Evolutionary conservation across 768 basidiomycete genomes (phyloP).

Genomic region (Macrocybe gigantea): DNA sequence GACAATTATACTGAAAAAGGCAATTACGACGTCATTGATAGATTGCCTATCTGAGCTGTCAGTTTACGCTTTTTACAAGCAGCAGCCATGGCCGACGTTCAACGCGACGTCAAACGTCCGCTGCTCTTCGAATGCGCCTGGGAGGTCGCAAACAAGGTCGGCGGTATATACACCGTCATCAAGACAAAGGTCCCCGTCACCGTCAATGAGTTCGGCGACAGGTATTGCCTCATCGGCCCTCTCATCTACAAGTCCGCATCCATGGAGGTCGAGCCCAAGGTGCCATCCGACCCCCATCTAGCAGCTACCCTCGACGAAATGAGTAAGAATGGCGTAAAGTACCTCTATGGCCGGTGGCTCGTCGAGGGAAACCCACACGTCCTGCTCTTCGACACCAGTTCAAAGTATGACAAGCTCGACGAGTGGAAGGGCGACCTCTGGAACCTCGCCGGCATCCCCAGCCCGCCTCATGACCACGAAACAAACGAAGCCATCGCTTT

Average conservation of each 20-base stretch:
- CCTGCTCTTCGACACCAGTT: conserved; percentile 92
- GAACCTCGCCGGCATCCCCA: conserved; percentile 97
- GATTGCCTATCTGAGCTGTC: conserved; percentile 4
- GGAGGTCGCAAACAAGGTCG: conserved; percentile 99
- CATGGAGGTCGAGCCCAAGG: conserved; percentile 96
- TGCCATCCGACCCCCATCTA: conserved; percentile 78
- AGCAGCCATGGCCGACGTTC: conserved; percentile 22
- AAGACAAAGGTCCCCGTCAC: conserved; percentile 99
- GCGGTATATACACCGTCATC: conserved; percentile 99
- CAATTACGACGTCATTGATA: not conserved
- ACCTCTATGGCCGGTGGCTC: conserved; percentile 95
- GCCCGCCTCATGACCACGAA: conserved; percentile 93
- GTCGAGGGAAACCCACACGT: conserved; percentile 96
- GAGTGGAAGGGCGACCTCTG: conserved; percentile 99
- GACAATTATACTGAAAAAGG: no score
- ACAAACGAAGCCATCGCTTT: conserved; percentile 98
- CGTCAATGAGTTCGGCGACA: conserved; percentile 89
- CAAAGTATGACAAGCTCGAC: conserved; percentile 80
- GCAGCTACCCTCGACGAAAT: conserved; percentile 73
- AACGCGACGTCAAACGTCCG: conserved; percentile 73
- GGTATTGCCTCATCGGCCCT: conserved; percentile 96
- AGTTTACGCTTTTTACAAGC: conserved; percentile 20
- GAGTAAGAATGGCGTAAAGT: conserved; percentile 88
- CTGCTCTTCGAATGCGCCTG: conserved; percentile 93
- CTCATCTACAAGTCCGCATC: conserved; percentile 97